A percentile compares a stretch with the other conserved stretches of the same genome.
phyloP scores from a whole-genome alignment of 768 basidiomycete genomes.

The Leccinum subgranulosum region DNA sequence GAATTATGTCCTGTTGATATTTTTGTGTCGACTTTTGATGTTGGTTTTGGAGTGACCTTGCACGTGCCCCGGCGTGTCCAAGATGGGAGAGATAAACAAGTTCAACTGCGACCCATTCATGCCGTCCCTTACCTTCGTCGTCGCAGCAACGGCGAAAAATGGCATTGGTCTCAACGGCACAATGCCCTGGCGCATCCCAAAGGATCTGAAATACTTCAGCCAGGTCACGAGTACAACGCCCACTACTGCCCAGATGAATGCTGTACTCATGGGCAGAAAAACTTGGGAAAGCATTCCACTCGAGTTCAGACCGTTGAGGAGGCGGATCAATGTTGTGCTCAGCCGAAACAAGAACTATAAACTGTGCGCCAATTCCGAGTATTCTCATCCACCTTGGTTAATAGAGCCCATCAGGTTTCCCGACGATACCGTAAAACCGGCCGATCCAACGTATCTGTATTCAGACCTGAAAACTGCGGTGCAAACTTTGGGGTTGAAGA shows the following conservation, averaged over 20 bases:
- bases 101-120: constrained; percentile 29
- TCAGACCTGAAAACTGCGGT: constrained; percentile 20
- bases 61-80: not conserved
- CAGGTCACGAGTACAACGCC: constrained; percentile 65
- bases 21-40: not conserved
- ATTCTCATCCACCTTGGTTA: not conserved
- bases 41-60: too few relatives aligned
- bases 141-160: constrained; percentile 74
- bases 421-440: not conserved
- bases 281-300: constrained; percentile 96
- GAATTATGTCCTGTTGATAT: not conserved
- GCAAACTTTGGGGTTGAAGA: constrained; percentile 7
- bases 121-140: constrained; percentile 83
- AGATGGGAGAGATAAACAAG: not conserved
- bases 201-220: constrained; percentile 93
- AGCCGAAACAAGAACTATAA: constrained; percentile 57
- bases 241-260: constrained; percentile 54
- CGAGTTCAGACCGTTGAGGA: constrained; percentile 76
- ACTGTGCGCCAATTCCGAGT: constrained; percentile 45
- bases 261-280: constrained; percentile 92
- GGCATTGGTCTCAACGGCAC: constrained; percentile 79
- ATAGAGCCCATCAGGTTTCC: constrained; percentile 14
- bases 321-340: constrained; percentile 76
- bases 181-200: constrained; percentile 87
- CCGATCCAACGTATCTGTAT: constrained; percentile 30